These are phyloP conservation scores for Colletotrichum musicola DNA, from an alignment of 2,329 filamentous ascomycete genomes.

Conservation along the genomic window DNA sequence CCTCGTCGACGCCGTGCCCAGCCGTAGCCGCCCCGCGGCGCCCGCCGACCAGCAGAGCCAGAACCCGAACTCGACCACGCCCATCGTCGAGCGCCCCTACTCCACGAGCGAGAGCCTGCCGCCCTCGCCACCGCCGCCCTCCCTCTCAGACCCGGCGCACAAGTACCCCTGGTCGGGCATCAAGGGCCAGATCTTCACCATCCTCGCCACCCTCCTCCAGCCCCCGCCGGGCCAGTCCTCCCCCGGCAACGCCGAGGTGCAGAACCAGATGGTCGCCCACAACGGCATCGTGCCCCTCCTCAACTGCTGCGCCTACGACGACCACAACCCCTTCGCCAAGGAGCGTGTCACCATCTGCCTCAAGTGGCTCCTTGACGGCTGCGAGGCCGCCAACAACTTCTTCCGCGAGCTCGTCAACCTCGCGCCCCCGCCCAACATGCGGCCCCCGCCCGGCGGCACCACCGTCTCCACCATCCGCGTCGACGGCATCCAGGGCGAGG, in stretches of 20 bases:
- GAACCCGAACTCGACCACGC: conserved; percentile 45
- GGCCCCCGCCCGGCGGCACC: conserved; percentile 50
- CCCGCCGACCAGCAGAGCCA: conserved; percentile 44
- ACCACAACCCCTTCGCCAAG: conserved; percentile 93
- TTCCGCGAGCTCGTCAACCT: conserved; percentile 72
- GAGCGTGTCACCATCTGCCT: conserved; percentile 90
- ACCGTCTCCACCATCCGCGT: conserved; percentile 62
- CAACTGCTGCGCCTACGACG: conserved; percentile 91
- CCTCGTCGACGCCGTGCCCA: conserved; percentile 61
- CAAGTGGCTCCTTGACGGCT: conserved; percentile 85
- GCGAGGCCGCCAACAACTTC: conserved; percentile 78
- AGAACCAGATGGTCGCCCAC: conserved; percentile 87
- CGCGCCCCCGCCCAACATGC: conserved; percentile 54
- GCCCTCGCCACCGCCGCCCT: conserved; percentile 56
- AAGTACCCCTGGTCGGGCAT: conserved; percentile 79
- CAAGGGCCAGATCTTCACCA: conserved; percentile 92
- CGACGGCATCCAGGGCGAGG: conserved; percentile 68
- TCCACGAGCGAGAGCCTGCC: conserved; percentile 47
- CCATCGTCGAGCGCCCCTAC: conserved; percentile 75
- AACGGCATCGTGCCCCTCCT: conserved; percentile 90
- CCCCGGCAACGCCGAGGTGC: conserved; percentile 79
- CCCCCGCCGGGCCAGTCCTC: conserved; percentile 75
- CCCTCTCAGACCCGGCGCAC: conserved; percentile 73
- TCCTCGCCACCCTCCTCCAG: conserved; percentile 89
- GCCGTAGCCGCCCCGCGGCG: conserved; percentile 41